phyloP scores from a whole-genome alignment of 1,139 yeast genomes.

The Yamadazyma epiphylla region DNA sequence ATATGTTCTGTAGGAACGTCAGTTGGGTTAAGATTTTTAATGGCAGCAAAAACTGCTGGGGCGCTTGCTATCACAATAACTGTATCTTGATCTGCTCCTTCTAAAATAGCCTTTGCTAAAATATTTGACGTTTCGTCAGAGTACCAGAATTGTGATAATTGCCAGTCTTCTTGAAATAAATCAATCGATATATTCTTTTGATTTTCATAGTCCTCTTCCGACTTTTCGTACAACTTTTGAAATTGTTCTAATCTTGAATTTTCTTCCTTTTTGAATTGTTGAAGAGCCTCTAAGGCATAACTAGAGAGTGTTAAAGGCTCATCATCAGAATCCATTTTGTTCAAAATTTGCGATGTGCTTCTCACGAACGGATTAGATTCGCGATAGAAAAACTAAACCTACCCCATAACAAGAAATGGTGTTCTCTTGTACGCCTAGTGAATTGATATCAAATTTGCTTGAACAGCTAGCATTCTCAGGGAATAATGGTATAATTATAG shows the following conservation, averaged over 20 bases:
- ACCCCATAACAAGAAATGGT: constrained; percentile 3
- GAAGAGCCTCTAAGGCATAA: constrained; percentile 72
- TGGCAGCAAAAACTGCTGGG: constrained; percentile 88
- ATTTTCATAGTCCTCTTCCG: constrained; percentile 50
- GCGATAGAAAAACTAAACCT: no score
- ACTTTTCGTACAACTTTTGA: constrained; percentile 49
- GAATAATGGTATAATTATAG: constrained; percentile 24
- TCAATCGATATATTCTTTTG: constrained; percentile 40
- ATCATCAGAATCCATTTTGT: constrained; percentile 31
- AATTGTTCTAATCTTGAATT: constrained; percentile 56
- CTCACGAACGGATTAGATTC: no score
- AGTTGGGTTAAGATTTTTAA: constrained; percentile 48
- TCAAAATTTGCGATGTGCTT: neutral
- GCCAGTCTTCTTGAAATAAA: constrained; percentile 88
- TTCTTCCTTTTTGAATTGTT: constrained; percentile 70
- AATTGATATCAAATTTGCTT: constrained; percentile 24
- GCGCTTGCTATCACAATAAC: constrained; percentile 79
- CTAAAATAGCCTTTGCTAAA: constrained; percentile 66
- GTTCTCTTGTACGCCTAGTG: constrained; percentile 25
- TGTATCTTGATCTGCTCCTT: constrained; percentile 70
- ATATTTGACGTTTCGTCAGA: constrained; percentile 64
- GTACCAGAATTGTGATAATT: constrained; percentile 89
- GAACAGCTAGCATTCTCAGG: constrained; percentile 37
- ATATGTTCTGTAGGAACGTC: constrained; percentile 64
- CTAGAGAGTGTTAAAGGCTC: constrained; percentile 53